phyloP scores from a whole-genome alignment of 345 rosid species.

The Heritiera littoralis region DNA sequence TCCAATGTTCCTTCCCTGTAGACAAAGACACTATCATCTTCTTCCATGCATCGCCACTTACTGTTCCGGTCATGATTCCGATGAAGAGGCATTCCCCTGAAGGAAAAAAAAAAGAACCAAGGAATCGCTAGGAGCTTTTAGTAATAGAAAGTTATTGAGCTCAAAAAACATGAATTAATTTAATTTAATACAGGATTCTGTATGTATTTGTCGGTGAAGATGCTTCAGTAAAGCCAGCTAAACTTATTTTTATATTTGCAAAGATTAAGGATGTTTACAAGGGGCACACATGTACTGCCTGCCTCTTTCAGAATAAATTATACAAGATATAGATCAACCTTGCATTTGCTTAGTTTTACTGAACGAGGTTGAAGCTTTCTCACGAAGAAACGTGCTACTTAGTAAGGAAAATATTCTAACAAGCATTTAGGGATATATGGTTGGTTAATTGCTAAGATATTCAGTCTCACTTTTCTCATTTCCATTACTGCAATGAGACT shows the following conservation, averaged over 20 bases:
- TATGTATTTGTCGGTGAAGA: slow-evolving; percentile 11
- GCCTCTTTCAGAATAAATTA: slow-evolving; percentile 3
- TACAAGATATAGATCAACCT: not conserved
- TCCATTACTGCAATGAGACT: not conserved
- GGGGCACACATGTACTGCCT: slow-evolving; percentile 10
- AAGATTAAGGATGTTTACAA: not conserved
- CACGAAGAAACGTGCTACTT: not conserved
- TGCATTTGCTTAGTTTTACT: not conserved
- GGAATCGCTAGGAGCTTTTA: not conserved
- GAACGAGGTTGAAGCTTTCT: not conserved
- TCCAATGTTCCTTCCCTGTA: slow-evolving; percentile 52
- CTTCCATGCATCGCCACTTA: slow-evolving; percentile 50
- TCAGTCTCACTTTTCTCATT: not conserved
- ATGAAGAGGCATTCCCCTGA: slow-evolving; percentile 52
- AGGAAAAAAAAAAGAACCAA: not conserved
- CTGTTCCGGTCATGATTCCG: slow-evolving; percentile 24
- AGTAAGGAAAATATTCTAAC: not conserved
- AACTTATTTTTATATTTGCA: not conserved
- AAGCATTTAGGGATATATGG: not conserved
- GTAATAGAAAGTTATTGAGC: not conserved
- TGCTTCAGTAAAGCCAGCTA: slow-evolving; percentile 16
- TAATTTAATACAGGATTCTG: not conserved
- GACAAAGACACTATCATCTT: slow-evolving; percentile 41
- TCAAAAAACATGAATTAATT: not conserved
- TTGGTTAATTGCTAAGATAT: no score